Percentiles rank a stretch among this genome's conserved stretches.
Evolutionary conservation across 805 yeast species (phyloP).

Genomic region (Pachysolen tannophilus): DNA sequence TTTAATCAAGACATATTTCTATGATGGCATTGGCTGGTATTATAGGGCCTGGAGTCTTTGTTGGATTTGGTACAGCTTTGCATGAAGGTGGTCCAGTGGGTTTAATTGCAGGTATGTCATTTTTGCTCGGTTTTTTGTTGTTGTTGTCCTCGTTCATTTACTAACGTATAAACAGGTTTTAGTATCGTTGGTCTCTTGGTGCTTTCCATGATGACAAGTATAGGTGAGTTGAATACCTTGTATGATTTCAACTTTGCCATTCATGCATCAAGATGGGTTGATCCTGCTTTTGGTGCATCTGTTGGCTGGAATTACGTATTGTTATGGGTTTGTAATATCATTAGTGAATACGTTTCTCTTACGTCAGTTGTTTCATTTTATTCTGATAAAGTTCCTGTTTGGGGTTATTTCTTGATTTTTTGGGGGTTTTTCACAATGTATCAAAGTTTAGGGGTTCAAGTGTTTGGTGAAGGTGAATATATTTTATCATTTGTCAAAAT

Average conservation of each 20-base stretch:
- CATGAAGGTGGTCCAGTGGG: constrained; percentile 46
- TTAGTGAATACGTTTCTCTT: constrained; percentile 47
- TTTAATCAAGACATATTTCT: constrained; percentile 43
- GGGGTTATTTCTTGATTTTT: constrained; percentile 46
- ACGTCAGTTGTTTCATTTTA: constrained; percentile 42
- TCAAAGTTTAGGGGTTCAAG: constrained; percentile 42
- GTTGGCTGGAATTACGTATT: constrained; percentile 46
- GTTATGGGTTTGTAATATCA: constrained; percentile 47
- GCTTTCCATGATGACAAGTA: constrained; percentile 43
- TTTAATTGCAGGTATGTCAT: constrained; percentile 13
- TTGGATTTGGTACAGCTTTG: constrained; percentile 45
- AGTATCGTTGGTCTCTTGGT: constrained; percentile 45
- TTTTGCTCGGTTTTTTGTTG: background rate
- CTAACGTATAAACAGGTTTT: constrained; percentile 30
- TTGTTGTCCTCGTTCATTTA: background rate
- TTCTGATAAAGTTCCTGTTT: constrained; percentile 44
- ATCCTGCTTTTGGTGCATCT: constrained; percentile 50
- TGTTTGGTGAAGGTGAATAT: constrained; percentile 52
- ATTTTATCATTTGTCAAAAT: constrained; percentile 43
- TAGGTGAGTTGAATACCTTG: constrained; percentile 48
- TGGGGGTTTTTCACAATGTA: constrained; percentile 43
- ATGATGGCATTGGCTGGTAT: constrained; percentile 49
- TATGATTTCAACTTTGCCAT: constrained; percentile 49
- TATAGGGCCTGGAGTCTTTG: constrained; percentile 52
- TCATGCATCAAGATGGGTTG: constrained; percentile 41